Percentiles rank a stretch among this genome's conserved stretches.
Conservation (phyloP, 306 rosid genomes). For the Gillenia trifoliata region DNA sequence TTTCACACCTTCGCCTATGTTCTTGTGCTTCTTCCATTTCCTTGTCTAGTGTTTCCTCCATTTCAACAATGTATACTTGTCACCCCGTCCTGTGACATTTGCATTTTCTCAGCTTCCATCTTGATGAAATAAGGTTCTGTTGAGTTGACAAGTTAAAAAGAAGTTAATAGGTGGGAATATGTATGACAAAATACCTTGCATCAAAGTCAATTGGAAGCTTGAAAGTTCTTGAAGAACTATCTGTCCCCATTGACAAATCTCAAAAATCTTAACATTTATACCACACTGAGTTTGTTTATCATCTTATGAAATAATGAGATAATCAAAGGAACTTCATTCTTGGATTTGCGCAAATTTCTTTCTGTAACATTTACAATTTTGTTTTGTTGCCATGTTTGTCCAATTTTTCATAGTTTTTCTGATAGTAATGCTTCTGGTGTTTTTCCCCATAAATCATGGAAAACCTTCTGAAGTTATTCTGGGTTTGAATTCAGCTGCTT, state of each 20-base stretch:
- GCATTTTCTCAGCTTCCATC: constrained; percentile 17
- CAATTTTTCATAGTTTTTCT: constrained; percentile 5
- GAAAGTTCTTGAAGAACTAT: no score
- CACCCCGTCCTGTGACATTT: constrained; percentile 37
- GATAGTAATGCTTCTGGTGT: constrained; percentile 10
- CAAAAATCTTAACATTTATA: no score
- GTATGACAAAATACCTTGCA: no score
- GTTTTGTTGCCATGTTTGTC: background rate
- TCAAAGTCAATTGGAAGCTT: no score
- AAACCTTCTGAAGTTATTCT: constrained; percentile 75
- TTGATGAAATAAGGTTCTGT: background rate
- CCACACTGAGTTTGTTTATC: no score
- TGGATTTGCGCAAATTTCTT: background rate
- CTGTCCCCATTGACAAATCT: no score
- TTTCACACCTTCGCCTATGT: constrained; percentile 68
- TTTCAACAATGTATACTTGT: constrained; percentile 51
- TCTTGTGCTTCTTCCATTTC: constrained; percentile 91
- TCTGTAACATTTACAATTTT: background rate
- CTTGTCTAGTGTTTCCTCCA: constrained; percentile 77
- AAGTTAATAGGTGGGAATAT: background rate
- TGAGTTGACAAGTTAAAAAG: background rate
- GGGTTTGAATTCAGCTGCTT: constrained; percentile 99
- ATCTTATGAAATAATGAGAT: no score
- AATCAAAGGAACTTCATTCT: no score
- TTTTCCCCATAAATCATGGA: constrained; percentile 40